A percentile compares a stretch with the other conserved stretches of the same genome.
These are phyloP conservation scores for Dysphania ambrosioides DNA, from an alignment of 148 eudicot species.

Conservation along the genomic window DNA sequence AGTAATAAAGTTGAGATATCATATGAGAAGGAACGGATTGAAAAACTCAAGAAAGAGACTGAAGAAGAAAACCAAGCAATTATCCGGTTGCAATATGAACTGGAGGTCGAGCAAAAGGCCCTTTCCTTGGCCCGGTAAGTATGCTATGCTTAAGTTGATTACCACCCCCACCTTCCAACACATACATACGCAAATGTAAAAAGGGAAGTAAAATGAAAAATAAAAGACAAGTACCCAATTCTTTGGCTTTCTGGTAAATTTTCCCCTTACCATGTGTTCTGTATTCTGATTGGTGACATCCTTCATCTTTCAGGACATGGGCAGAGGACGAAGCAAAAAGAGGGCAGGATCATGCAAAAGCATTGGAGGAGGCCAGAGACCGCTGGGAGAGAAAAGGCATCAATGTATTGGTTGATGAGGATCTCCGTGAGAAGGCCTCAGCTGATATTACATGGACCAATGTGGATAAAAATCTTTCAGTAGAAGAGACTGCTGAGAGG, in stretches of 20 bases:
- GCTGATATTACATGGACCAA: slow-evolving; percentile 64
- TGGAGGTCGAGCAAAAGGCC: slow-evolving; percentile 95
- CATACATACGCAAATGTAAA: too few species aligned
- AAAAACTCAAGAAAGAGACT: slow-evolving; percentile 71
- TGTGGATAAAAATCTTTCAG: slow-evolving; percentile 54
- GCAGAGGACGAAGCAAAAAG: slow-evolving; percentile 97
- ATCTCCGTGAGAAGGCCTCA: slow-evolving; percentile 60
- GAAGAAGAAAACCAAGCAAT: slow-evolving; percentile 79
- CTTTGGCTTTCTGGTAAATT: background rate
- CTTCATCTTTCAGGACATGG: slow-evolving; percentile 60
- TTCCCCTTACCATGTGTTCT: background rate
- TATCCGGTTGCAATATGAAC: slow-evolving; percentile 69
- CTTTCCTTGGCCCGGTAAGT: slow-evolving; percentile 93
- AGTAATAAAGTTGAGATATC: slow-evolving; percentile 73
- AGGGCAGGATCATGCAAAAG: slow-evolving; percentile 89
- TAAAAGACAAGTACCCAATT: too few species aligned
- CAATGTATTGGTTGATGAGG: slow-evolving; percentile 70
- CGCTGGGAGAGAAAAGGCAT: slow-evolving; percentile 88
- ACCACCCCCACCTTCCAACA: background rate
- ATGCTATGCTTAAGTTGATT: background rate
- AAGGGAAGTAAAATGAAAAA: too few species aligned
- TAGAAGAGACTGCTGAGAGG: slow-evolving; percentile 59
- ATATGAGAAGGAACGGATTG: slow-evolving; percentile 78
- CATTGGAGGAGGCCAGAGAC: slow-evolving; percentile 84
- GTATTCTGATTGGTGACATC: slow-evolving; percentile 10